Base-by-base conservation (phyloP, 1,284 basidiomycete genomes). In the Phylloboletellus chloephorus region DNA sequence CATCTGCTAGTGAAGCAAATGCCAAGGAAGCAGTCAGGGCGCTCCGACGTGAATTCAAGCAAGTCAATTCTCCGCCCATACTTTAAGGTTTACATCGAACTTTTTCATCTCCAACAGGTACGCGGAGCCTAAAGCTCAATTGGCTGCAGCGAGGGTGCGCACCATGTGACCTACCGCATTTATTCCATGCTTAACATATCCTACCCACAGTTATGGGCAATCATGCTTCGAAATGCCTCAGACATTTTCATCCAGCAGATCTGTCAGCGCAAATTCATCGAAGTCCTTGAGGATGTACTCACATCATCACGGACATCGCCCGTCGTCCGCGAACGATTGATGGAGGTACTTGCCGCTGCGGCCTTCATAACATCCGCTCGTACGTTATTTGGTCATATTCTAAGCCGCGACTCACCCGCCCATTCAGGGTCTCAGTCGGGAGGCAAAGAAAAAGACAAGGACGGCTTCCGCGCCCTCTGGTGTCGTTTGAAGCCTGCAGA, bases 1-100 rank as follows among this genome's bases (percentile, higher is more conserved):
- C 82, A 0, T 82, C 80, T 1, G 62, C 72, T 0, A 83, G 52
- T 53, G 83, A 88, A 46, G 54, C 63, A 8, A 77, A 75, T 42
- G 85, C 86, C 9, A 88, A 82, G 56, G 84, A 88, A 52, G 83
- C 83, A 0, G 73, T 80, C 12, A 78, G 78, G 39, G 81, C 86
- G 1, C 65, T 90, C 23, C 64, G 83, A 31, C 72, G 78, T 30
- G 85, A 88, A 60, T 84, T 89, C 69, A 87, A 86, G 79, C 83
- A 54, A 40, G 74, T 65, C 28, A 20, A 31, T 5, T 17, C 12
- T 23, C 23, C 0, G 30, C 10, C 23, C 28, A n/a, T 11, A 17
- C n/a, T 2, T 2, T 16, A 10, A 12, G 15, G 5, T 36, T 37
- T 30, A 19, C 17, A 17, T 38, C 48, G 15, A 34, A 44, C 31